These are phyloP conservation scores for Suhomyces choctaworum DNA, from an alignment of 1,139 yeast genomes.

Conservation along the genomic window DNA sequence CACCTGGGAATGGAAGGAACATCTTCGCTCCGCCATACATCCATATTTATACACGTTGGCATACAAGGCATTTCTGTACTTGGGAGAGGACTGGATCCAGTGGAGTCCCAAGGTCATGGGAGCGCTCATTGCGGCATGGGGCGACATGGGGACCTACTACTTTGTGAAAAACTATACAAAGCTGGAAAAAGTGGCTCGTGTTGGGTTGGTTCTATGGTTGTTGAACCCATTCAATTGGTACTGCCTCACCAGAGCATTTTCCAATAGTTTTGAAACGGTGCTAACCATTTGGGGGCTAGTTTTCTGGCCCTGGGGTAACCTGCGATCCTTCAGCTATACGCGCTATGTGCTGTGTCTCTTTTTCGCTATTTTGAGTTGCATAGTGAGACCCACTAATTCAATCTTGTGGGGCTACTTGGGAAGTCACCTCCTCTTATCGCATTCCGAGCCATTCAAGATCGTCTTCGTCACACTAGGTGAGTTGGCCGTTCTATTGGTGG, in stretches of 20 bases:
- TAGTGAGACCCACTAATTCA: slow-evolving; percentile 82
- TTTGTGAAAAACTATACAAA: slow-evolving; percentile 44
- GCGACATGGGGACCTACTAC: slow-evolving; percentile 61
- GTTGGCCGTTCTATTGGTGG: slow-evolving; percentile 25
- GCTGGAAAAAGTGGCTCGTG: slow-evolving; percentile 41
- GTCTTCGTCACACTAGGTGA: slow-evolving; percentile 15
- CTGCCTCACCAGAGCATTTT: slow-evolving; percentile 77
- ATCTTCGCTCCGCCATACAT: slow-evolving; percentile 74
- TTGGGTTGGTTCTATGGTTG: slow-evolving; percentile 54
- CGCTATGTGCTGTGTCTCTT: slow-evolving; percentile 20
- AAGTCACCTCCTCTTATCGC: slow-evolving; percentile 22
- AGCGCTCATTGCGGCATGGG: slow-evolving; percentile 68
- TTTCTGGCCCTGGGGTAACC: slow-evolving; percentile 66
- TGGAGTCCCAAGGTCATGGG: slow-evolving; percentile 65
- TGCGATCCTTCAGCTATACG: slow-evolving; percentile 14
- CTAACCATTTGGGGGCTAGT: slow-evolving; percentile 69
- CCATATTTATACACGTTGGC: slow-evolving; percentile 66
- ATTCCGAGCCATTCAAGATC: slow-evolving; percentile 13
- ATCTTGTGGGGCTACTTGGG: slow-evolving; percentile 74
- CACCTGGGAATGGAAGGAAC: slow-evolving; percentile 93
- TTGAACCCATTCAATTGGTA: slow-evolving; percentile 84
- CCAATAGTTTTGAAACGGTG: slow-evolving; percentile 78
- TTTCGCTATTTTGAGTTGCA: slow-evolving; percentile 57
- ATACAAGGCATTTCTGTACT: slow-evolving; percentile 24
- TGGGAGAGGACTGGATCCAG: slow-evolving; percentile 11